Evolutionary conservation across 2,329 filamentous ascomycete species (phyloP), one percentile per base, ranked within the genome.

Genomic region (Fragosphaeria purpurea): DNA sequence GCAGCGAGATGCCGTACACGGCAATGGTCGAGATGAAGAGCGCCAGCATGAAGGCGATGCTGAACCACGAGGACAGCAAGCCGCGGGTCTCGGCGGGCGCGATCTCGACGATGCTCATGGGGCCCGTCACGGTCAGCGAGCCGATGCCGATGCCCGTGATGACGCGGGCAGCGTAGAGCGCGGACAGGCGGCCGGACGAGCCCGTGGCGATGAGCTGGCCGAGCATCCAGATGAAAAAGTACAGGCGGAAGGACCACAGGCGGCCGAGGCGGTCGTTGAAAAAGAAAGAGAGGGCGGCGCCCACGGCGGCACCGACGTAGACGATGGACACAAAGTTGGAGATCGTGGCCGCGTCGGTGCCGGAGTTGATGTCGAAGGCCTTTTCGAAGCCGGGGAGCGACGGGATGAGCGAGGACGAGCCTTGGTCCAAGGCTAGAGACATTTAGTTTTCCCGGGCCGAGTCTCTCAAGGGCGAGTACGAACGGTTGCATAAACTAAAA

Each of bases 21-120:
- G 57, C 59, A 48, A 71, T 65, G 47, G 57, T 57, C 22, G 63
- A 57, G 0, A 63, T 48, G 5, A 61, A 62, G 41, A 68, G 56
- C 11, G 60, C 57, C 1, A 69, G 52, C 1, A 63, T 48, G 62
- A 71, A 66, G n/a, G 59, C 60, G 1, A 70, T 62, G 31, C 47
- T 50, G 54, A 73, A 73, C 59, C 71, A 64, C 56, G 62, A 65
- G 40, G 67, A 69, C 6, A 73, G 62, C 39, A 62, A 60, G 8
- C 69, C 71, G 41, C 72, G 67, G 40, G 73, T 65, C 30, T 69
- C 59, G 48, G 72, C 73, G 12, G 74, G 74, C 0, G 69, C 65
- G 65, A 71, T 70, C 60, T 74, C 72, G 30, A 65, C 65, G 32
- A 62, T 64, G 57, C 67, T 72, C 58, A 74, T 68, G 45, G 71